Base-by-base conservation (phyloP, 441 rosid species). In the Biscutella laevigata region DNA sequence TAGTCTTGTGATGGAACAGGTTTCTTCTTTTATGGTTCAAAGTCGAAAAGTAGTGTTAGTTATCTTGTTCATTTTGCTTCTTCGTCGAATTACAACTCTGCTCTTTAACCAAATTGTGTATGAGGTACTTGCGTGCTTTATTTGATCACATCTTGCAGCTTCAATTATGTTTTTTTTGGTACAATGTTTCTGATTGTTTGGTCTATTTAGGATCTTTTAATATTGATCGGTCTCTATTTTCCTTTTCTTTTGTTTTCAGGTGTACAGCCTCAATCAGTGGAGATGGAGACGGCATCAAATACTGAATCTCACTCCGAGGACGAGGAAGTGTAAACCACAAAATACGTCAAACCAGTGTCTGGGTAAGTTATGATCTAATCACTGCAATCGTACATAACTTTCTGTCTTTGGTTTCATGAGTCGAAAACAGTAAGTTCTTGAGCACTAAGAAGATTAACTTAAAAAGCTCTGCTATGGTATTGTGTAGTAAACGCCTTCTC, bases 281-380 rank as follows among this genome's bases (percentile, higher is more conserved):
- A 80, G 61, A 49, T 64, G 22, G 81, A 70, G 25, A 10, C 34
- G 17, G 41, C 48, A 14, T 59, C 80, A 17, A 67, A 43, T 67
- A 52, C 60, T 22, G 43, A 38, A 29, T 74, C 76, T 41, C 60
- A 67, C 28, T 52, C 82, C 2, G 86, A 84, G 57, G 88, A 84
- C 4, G 88, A 77, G 63, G 88, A 86, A 68, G 78, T 72, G 42
- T 78, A 61, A 65, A 26, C 33, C 11, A 10, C 12, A 17, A 17
- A 13, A 64, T 53, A 16, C 34, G 47, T 22, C 44, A 35, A 34
- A 65, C 26, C 40, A 34, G 64, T 76, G 57, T 69, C 76, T 66
- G 57, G 63, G 80, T 70, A 44, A 48, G 62, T 53, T 44, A 32
- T 57, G 53, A 48, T 27, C n/a, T 35, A 6, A 12, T 32, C 13